Evolutionary conservation across 2,329 filamentous ascomycete species (phyloP).

Genomic region (Ceratocystis eucalypticola): DNA sequence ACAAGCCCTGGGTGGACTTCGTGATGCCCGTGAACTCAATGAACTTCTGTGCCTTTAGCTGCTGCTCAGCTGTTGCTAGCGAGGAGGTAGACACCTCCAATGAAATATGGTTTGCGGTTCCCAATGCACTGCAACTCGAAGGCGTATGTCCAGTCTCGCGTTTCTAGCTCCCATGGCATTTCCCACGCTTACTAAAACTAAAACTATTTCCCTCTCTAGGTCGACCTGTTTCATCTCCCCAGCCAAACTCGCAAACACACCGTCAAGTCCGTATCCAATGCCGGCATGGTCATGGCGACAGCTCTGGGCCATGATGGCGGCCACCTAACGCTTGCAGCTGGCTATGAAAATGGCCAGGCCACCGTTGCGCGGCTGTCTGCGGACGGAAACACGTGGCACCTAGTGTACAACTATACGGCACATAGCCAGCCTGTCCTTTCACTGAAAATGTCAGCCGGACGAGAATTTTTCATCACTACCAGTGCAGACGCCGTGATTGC

Average conservation of each 20-base stretch:
- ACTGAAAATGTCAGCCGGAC: conserved; percentile 40
- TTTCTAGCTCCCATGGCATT: background rate
- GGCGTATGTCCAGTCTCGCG: conserved; percentile 37
- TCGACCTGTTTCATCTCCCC: conserved; percentile 77
- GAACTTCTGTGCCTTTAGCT: conserved; percentile 83
- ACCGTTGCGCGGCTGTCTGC: conserved; percentile 46
- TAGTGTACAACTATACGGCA: conserved; percentile 49
- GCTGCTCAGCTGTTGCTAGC: conserved; percentile 33
- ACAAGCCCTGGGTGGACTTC: conserved; percentile 73
- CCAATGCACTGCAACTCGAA: conserved; percentile 61
- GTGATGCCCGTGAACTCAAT: conserved; percentile 77
- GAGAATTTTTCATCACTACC: conserved; percentile 59
- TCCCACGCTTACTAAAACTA: background rate
- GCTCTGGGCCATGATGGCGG: conserved; percentile 40
- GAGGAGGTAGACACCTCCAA: conserved; percentile 23
- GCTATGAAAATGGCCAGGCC: conserved; percentile 74
- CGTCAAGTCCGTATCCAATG: conserved; percentile 36
- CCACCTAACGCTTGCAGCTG: conserved; percentile 52
- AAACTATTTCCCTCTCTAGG: conserved; percentile 27
- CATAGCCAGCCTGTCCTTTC: conserved; percentile 77
- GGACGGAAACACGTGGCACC: conserved; percentile 31
- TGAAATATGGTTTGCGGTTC: conserved; percentile 60
- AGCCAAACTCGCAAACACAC: conserved; percentile 54
- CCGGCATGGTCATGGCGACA: conserved; percentile 84
- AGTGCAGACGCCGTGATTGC: conserved; percentile 68